A percentile compares a stretch with the other conserved stretches of the same genome.
phyloP scores from a whole-genome alignment of 2,329 filamentous ascomycete species.

The Sporothrix brunneoviolacea region DNA sequence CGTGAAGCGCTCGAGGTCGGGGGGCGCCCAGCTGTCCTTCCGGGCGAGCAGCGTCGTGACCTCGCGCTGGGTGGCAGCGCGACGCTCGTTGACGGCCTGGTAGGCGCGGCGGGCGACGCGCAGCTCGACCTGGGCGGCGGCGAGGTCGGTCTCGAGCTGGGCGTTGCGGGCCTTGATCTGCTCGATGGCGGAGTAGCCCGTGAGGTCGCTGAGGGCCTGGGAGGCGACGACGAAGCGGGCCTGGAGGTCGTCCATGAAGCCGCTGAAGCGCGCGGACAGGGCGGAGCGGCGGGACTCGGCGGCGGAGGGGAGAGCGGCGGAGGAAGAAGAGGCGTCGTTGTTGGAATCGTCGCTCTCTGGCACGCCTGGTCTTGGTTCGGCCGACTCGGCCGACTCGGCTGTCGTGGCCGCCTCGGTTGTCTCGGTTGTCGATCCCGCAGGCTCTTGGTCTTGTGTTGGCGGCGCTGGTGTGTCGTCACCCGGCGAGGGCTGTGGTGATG shows the following conservation, averaged over 20 bases:
- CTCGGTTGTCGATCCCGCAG: no score
- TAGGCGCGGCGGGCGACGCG: constrained; percentile 67
- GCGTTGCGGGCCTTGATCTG: constrained; percentile 73
- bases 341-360: not conserved
- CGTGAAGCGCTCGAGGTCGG: constrained; percentile 91
- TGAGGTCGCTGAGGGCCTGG: constrained; percentile 86
- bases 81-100: constrained; percentile 73
- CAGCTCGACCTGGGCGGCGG: constrained; percentile 57
- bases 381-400: not conserved
- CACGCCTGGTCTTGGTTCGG: not conserved
- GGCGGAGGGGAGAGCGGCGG: constrained; percentile 43
- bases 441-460: no score
- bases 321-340: not conserved
- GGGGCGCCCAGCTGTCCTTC: constrained; percentile 84
- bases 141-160: constrained; percentile 53
- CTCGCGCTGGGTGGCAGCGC: constrained; percentile 87
- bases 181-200: constrained; percentile 90
- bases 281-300: constrained; percentile 37
- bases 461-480: no score
- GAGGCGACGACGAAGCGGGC: constrained; percentile 77
- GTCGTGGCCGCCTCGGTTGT: not conserved
- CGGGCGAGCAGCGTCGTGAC: constrained; percentile 89
- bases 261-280: constrained; percentile 47
- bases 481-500: no score
- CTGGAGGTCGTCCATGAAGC: constrained; percentile 84